Evolutionary conservation across 768 basidiomycete species (phyloP).

Genomic region (Suillus alpinus): DNA sequence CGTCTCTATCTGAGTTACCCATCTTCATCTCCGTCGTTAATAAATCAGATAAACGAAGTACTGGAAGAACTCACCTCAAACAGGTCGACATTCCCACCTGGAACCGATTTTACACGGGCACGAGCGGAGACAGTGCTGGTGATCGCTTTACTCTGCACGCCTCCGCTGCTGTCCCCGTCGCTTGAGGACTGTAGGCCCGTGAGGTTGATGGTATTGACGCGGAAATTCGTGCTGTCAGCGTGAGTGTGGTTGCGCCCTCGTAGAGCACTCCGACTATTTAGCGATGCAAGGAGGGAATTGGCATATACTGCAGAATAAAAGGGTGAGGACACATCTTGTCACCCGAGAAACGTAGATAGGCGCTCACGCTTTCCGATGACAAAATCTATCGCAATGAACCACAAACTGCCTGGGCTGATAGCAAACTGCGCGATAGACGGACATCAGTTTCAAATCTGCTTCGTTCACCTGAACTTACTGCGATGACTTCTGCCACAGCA

Average conservation of each 20-base stretch:
- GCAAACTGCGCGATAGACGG: slow-evolving; percentile 31
- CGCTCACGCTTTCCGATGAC: slow-evolving; percentile 45
- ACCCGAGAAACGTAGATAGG: not conserved
- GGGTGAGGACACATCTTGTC: not conserved
- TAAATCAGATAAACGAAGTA: not conserved
- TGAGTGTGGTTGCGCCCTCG: slow-evolving; percentile 15
- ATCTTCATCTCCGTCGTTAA: not conserved
- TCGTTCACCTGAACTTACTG: slow-evolving; percentile 9
- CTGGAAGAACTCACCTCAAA: not conserved
- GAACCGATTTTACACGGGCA: not conserved
- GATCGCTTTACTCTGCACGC: not conserved
- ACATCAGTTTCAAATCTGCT: not conserved
- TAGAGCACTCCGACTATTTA: slow-evolving; percentile 39
- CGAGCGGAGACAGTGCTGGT: not conserved
- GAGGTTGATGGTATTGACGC: slow-evolving; percentile 4
- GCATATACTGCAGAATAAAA: slow-evolving; percentile 36
- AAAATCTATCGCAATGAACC: slow-evolving; percentile 47
- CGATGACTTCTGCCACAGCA: slow-evolving; percentile 20
- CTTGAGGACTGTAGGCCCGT: slow-evolving; percentile 2
- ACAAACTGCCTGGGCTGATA: slow-evolving; percentile 41
- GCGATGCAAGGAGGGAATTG: slow-evolving; percentile 43
- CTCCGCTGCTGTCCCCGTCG: not conserved
- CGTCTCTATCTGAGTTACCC: not conserved
- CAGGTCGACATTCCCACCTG: not conserved
- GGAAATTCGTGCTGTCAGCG: slow-evolving; percentile 1